Evolutionary conservation across 129 eudicot species (phyloP), one percentile per base, ranked within the genome.

Genomic region (Oenanthe sinensis): DNA sequence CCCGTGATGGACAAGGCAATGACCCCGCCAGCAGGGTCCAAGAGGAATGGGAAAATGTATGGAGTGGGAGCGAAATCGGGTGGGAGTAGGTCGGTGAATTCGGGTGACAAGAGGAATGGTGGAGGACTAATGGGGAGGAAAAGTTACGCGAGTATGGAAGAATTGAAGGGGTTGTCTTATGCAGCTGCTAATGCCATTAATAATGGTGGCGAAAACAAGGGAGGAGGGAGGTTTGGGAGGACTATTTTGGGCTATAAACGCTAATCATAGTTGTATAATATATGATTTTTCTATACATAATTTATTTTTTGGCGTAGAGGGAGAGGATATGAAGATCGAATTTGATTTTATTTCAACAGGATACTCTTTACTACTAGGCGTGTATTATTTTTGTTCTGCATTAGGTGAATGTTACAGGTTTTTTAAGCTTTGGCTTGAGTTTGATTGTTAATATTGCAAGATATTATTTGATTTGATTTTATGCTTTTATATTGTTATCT

Each of bases 81-180:
- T 11, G 98, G 97, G 40, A 95, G 97, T 46, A 95, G 82, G 82
- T 95, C 98, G 8, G 84, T 83, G 46, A 85, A 85, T 86, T 87
- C 96, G 15, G 90, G 87, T 26, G 97, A 92, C 79, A 92, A 92
- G 73, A 86, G 85, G 69, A 67, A 86, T 73, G 87, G 89, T 12
- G 97, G 98, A 77, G 40, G 97, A 65, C 28, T 87, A 83, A 80
- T 78, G 80, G 87, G 84, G 6, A 88, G 98, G 75, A 91, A 90
- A 81, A 94, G 98, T 77, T 91, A 85, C 50, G 97, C 93, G 15
- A 88, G 81, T 73, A 44, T 91, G 76, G 92, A 87, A 26, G 97
- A 94, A 28, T 47, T 94, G 90, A 91, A 88, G 76, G 89, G 90
- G 22, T 82, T 89, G 76, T 81, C 91, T 12, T 68, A 75, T 55